Evolutionary conservation across 176 grass and related monocot genomes (phyloP).

Genomic region (Ensete glaucum): DNA sequence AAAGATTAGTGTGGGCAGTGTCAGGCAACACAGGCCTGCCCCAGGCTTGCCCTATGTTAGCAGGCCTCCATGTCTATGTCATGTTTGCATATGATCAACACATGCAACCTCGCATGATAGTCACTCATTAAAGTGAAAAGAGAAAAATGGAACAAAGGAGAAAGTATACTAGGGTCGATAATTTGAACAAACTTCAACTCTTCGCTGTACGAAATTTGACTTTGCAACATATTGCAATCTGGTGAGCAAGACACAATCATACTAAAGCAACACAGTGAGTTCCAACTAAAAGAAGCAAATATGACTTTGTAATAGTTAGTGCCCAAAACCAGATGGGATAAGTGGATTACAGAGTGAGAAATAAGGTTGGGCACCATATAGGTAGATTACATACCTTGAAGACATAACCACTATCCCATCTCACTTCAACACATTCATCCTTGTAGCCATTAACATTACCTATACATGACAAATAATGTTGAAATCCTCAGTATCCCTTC

Average conservation of each 20-base stretch:
- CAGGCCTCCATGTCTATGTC: no score
- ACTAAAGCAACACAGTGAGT: neutral
- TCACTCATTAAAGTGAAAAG: no score
- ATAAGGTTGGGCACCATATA: constrained; percentile 10
- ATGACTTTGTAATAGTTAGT: neutral
- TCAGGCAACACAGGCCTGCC: no score
- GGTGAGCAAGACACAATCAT: neutral
- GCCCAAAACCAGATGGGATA: neutral
- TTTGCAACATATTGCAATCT: neutral
- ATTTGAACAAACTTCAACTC: no score
- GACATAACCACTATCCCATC: constrained; percentile 81
- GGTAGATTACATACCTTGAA: constrained; percentile 47
- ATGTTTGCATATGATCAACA: no score
- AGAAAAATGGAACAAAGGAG: no score
- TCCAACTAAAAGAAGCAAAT: neutral
- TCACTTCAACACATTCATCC: constrained; percentile 62
- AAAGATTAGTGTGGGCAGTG: no score
- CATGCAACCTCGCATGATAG: no score
- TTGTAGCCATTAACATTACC: constrained; percentile 71
- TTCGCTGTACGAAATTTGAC: neutral
- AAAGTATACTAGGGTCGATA: neutral
- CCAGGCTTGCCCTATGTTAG: no score
- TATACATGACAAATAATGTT: constrained; percentile 64
- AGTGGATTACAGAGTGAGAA: neutral
- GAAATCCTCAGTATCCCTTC: constrained; percentile 18